Percentiles rank a stretch among this genome's conserved stretches.
These are phyloP conservation scores for Collybia nuda DNA, from an alignment of 768 basidiomycete genomes.

Conservation along the genomic window DNA sequence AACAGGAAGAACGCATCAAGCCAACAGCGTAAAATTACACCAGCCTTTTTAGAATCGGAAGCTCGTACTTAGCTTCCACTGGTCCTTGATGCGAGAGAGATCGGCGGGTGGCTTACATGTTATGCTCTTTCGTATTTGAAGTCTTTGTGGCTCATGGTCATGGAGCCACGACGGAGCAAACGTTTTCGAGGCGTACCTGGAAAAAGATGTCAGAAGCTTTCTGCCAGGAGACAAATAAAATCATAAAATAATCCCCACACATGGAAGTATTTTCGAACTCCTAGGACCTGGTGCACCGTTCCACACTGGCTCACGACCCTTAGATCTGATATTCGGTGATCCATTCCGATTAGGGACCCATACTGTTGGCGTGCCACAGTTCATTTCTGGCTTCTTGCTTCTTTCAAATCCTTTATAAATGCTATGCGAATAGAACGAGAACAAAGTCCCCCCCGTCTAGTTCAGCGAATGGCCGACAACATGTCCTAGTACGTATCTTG, in stretches of 20 bases:
- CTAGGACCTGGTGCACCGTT: constrained; percentile 40
- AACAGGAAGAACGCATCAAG: constrained; percentile 21
- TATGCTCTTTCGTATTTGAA: constrained; percentile 5
- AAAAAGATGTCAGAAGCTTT: constrained; percentile 34
- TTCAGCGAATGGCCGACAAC: constrained; percentile 49
- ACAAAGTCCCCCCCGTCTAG: constrained; percentile 34
- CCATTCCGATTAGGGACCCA: constrained; percentile 46
- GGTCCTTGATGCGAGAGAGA: background rate
- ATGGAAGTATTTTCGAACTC: constrained; percentile 34
- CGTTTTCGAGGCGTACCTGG: constrained; percentile 33
- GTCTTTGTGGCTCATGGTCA: constrained; percentile 5
- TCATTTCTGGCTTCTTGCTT: constrained; percentile 39
- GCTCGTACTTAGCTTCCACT: background rate
- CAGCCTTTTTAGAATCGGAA: background rate
- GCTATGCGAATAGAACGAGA: constrained; percentile 41
- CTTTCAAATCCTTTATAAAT: constrained; percentile 51
- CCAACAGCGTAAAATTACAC: background rate
- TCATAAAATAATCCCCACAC: constrained; percentile 36
- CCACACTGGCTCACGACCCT: constrained; percentile 59
- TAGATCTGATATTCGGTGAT: constrained; percentile 72
- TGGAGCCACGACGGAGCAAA: constrained; percentile 21
- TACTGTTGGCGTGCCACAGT: constrained; percentile 36
- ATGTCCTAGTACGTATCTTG: constrained; percentile 52
- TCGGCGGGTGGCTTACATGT: background rate
- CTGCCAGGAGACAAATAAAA: constrained; percentile 38